Base-by-base conservation (phyloP, 352 stramenopile species). In the Plasmopara muralis region DNA sequence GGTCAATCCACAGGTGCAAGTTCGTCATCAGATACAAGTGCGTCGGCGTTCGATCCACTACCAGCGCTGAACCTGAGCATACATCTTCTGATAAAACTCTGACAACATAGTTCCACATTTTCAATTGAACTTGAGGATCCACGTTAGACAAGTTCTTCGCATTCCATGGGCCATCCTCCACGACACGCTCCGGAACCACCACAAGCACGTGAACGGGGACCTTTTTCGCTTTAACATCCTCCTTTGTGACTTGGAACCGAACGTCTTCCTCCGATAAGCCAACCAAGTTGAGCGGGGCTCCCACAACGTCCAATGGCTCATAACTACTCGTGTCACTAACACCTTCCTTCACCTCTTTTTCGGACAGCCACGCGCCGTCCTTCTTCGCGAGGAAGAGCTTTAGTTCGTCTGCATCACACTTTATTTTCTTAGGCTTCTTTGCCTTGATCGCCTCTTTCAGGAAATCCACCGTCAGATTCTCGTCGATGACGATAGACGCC, bases 21-120 rank as follows among this genome's bases (percentile, higher is more conserved):
- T 47, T 47, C 43, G 43, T 47, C 43, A 47, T 8, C 25, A 47
- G 43, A 47, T 47, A 47, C 43, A 47, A 37, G 25, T 47, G 43
- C 20, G 43, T 47, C 5, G 20, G 5, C 43, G 43, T 47, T 16
- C 5, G 20, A 37, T 47, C 43, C 9, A 47, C 43, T 37, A 47
- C 28, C 10, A 47, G 4, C 5, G 43, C 43, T 18, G 43, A 20
- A 37, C 43, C 43, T 16, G 25, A 47, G 43, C 43, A 47, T 15
- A 34, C 25, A 18, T 47, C 25, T 37, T 18, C 43, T 34, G 25
- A 16, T 18, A 10, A 38, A 47, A 37, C 43, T 25, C 28, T 34
- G 28, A 47, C 43, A 6, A 38, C 28, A 25, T 20, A 47, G 3
- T 47, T 47, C 43, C 20, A 47, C 20, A 47, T 20, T 38, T 37